phyloP scores from a whole-genome alignment of 2,329 filamentous ascomycete species.

The Botryotinia convoluta region DNA sequence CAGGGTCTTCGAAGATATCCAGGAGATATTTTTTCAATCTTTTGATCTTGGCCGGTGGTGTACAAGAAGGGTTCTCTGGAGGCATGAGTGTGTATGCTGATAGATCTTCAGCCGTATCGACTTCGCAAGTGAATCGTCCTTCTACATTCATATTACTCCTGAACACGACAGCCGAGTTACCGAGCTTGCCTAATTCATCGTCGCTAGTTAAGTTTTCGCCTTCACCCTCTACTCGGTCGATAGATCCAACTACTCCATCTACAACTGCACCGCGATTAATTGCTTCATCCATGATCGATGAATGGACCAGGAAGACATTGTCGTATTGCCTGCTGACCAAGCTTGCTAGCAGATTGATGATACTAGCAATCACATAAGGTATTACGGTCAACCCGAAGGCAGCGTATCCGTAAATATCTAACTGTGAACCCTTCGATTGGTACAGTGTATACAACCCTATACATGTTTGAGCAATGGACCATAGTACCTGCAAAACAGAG shows the following conservation, averaged over 20 bases:
- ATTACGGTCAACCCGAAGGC: background rate
- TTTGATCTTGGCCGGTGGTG: background rate
- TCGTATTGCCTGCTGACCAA: background rate
- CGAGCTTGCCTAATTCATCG: constrained; percentile 3
- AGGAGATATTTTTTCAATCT: background rate
- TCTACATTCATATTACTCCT: background rate
- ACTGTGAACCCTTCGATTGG: background rate
- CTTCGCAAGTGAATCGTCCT: background rate
- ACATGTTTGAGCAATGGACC: background rate
- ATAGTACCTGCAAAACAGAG: background rate
- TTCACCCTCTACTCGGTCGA: background rate
- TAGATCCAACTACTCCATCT: background rate
- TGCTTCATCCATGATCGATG: background rate
- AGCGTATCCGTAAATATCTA: background rate
- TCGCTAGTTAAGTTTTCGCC: background rate
- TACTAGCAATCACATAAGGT: background rate
- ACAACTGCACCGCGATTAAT: background rate
- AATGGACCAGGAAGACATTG: background rate
- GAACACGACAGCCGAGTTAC: background rate
- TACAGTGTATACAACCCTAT: background rate
- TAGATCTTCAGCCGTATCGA: background rate
- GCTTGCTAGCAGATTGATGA: background rate
- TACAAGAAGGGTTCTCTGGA: background rate
- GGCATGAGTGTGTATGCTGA: background rate
- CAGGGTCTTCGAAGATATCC: background rate